Percentiles rank a stretch among this genome's conserved stretches.
Evolutionary conservation across 306 rosid genomes (phyloP).

Genomic region (Vigna nakashimae): DNA sequence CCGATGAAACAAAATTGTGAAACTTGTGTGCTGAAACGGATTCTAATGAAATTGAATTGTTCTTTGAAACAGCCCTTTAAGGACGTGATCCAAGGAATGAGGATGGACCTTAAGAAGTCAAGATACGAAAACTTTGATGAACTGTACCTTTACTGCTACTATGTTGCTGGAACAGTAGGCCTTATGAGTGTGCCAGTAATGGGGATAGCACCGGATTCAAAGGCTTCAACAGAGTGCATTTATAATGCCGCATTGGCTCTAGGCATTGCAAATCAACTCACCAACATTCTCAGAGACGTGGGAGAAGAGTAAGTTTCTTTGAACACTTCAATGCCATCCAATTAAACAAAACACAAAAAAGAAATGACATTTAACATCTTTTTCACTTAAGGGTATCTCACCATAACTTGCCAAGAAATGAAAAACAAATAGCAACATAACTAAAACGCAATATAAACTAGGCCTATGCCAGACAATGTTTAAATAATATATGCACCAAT

Average conservation of each 20-base stretch:
- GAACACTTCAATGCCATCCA: neutral
- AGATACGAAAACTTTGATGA: constrained; percentile 90
- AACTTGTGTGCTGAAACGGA: constrained; percentile 4
- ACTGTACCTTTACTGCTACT: constrained; percentile 94
- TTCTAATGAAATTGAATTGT: constrained; percentile 21
- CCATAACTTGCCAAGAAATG: neutral
- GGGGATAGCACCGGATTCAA: constrained; percentile 83
- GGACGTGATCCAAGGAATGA: constrained; percentile 98
- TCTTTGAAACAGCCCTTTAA: constrained; percentile 75
- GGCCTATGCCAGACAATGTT: neutral
- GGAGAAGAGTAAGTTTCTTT: constrained; percentile 91
- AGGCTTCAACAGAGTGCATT: constrained; percentile 76
- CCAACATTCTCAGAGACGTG: constrained; percentile 94
- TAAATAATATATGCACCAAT: too few relatives aligned
- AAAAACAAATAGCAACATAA: neutral
- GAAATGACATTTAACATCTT: neutral
- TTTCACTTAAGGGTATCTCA: neutral
- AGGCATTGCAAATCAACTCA: constrained; percentile 97
- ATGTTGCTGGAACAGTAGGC: constrained; percentile 97
- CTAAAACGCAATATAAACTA: neutral
- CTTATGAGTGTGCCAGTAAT: constrained; percentile 99
- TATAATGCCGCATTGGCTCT: constrained; percentile 93
- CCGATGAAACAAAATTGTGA: neutral
- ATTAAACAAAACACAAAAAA: neutral
- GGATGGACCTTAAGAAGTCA: constrained; percentile 83